Conservation (phyloP, 2,329 filamentous ascomycete genomes). For the Cercospora sp. region DNA sequence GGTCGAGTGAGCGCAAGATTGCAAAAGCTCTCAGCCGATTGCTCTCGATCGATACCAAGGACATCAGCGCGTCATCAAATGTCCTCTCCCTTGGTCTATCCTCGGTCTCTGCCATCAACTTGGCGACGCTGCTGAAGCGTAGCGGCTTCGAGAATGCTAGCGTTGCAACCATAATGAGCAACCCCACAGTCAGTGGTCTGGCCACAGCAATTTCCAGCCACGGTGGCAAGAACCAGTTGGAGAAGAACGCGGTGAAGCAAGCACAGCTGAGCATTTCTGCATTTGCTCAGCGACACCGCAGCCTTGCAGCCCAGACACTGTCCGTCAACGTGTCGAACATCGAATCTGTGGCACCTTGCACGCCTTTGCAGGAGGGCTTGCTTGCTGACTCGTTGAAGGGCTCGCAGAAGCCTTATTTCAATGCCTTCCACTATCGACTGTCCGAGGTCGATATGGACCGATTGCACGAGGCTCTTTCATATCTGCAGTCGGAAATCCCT, state of each 20-base stretch:
- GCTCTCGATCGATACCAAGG: constrained; percentile 46
- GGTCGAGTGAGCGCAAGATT: constrained; percentile 51
- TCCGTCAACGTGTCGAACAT: constrained; percentile 56
- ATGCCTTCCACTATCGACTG: constrained; percentile 67
- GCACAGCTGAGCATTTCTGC: constrained; percentile 55
- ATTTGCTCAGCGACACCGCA: constrained; percentile 62
- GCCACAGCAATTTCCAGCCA: constrained; percentile 37
- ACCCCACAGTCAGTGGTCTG: constrained; percentile 47
- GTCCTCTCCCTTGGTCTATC: constrained; percentile 87
- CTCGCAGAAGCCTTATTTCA: constrained; percentile 68
- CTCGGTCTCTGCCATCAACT: constrained; percentile 76
- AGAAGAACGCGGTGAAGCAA: constrained; percentile 53
- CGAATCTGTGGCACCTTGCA: constrained; percentile 78
- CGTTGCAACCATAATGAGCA: constrained; percentile 67
- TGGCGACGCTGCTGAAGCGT: constrained; percentile 65
- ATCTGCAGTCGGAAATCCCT: constrained; percentile 55
- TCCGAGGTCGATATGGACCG: constrained; percentile 46
- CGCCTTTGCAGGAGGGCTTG: constrained; percentile 83
- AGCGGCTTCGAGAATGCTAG: constrained; percentile 62
- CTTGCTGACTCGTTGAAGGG: constrained; percentile 68
- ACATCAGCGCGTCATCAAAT: constrained; percentile 60
- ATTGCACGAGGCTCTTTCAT: constrained; percentile 61
- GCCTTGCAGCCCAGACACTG: constrained; percentile 56
- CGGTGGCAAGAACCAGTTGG: constrained; percentile 16
- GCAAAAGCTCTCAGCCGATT: constrained; percentile 58